Base-by-base conservation (phyloP, 108 stramenopile species). In the Cylindrotheca fusiformis region DNA sequence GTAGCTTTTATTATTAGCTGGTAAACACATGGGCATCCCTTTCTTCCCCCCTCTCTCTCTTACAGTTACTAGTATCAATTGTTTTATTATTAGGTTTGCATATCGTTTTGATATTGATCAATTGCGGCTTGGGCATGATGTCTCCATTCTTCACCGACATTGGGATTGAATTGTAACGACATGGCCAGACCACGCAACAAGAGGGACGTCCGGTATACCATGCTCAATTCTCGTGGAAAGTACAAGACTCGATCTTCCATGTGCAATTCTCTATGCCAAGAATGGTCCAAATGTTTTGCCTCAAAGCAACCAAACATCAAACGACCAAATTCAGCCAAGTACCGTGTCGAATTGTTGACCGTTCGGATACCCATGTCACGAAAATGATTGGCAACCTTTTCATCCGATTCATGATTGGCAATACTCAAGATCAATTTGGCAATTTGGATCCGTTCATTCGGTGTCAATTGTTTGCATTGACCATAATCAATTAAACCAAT, bases 271-370 rank as follows among this genome's bases (percentile, higher is more conserved):
- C 45, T 59, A 53, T 90, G 88, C 88, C 88, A 90, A 0, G 22
- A 17, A 17, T 72, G 74, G 30, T 82, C 67, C 62, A 90, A 49
- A 41, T 90, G 83, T 20, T 86, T 58, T 12, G 74, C 58, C 63
- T 84, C 45, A 58, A 90, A 76, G 25, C 58, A 50, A 27, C 83
- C 85, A 75, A 90, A 90, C 85, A 90, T 86, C 45, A 90, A 74
- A 19, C 76, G 32, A 5, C 78, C 83, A 66, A 90, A 90, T 10
- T 80, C 55, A n/a, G 85, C 76, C 41, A 90, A 57, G 22, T 86
- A 90, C 58, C 58, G 48, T 0, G 88, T 86, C 2, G 85, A 86
- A 64, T 90, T 76, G 58, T 84, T 78, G 49, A 75, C 75, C 10
- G 88, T 90, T 47, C 72, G 66, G 23, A 90, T 82, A 1, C 79